A percentile compares a stretch with the other conserved stretches of the same genome.
Evolutionary conservation across 495 filamentous ascomycete genomes (phyloP).

Genomic region (Darksidea phi): DNA sequence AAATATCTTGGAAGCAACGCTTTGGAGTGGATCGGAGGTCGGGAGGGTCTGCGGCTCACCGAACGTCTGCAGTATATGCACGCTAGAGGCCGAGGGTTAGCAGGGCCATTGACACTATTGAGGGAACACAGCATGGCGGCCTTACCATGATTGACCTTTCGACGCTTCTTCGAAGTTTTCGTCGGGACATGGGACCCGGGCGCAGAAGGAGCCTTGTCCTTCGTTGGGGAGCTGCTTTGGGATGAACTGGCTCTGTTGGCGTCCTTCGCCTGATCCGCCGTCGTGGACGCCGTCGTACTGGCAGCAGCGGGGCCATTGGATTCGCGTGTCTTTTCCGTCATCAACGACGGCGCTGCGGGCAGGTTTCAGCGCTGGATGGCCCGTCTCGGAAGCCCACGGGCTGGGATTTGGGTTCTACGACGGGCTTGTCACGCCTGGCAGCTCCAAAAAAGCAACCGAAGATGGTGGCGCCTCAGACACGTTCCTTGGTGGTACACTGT

Average conservation of each 20-base stretch:
- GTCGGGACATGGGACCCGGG: slow-evolving; percentile 29
- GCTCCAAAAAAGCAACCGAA: slow-evolving; percentile 11
- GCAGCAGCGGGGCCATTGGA: slow-evolving; percentile 29
- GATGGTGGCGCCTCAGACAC: slow-evolving; percentile 21
- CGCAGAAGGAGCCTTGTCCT: slow-evolving; percentile 22
- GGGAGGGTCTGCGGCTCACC: slow-evolving; percentile 60
- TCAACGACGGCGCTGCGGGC: slow-evolving; percentile 25
- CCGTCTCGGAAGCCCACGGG: slow-evolving; percentile 21
- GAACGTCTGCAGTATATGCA: slow-evolving; percentile 99
- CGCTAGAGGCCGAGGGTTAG: slow-evolving; percentile 57
- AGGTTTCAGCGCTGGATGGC: slow-evolving; percentile 27
- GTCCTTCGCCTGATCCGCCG: slow-evolving; percentile 25
- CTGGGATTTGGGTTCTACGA: slow-evolving; percentile 17
- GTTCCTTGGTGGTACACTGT: slow-evolving; percentile 27
- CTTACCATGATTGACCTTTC: slow-evolving; percentile 98
- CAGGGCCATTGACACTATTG: slow-evolving; percentile 42
- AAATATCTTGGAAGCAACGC: slow-evolving; percentile 24
- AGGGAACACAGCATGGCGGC: slow-evolving; percentile 30
- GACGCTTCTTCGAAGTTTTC: slow-evolving; percentile 76
- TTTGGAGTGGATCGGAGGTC: slow-evolving; percentile 15
- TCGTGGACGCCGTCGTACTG: slow-evolving; percentile 31
- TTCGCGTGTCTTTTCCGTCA: slow-evolving; percentile 33
- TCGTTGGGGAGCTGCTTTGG: slow-evolving; percentile 19
- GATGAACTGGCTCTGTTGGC: slow-evolving; percentile 28
- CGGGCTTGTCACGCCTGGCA: slow-evolving; percentile 6